Percentiles rank a stretch among this genome's conserved stretches.
phyloP scores from a whole-genome alignment of 2,329 filamentous ascomycete species.

The Colletotrichum sublineola region DNA sequence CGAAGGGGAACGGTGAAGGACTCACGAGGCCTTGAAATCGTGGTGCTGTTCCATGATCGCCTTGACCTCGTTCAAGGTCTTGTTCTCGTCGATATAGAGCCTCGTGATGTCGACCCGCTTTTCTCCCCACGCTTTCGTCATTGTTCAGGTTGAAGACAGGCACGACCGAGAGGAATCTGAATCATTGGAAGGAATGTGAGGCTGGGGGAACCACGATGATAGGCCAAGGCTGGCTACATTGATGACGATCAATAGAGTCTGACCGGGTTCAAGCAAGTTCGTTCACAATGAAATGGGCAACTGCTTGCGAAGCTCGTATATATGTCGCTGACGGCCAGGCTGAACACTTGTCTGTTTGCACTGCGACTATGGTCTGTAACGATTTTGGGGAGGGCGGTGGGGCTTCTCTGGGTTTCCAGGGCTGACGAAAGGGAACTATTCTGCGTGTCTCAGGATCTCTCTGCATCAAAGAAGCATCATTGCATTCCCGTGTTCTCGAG shows the following conservation, averaged over 20 bases:
- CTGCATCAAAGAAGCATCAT: constrained; percentile 11
- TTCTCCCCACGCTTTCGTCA: constrained; percentile 61
- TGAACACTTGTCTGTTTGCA: background rate
- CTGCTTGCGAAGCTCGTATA: constrained; percentile 6
- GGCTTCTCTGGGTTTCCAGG: background rate
- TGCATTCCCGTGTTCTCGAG: background rate
- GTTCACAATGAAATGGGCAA: background rate
- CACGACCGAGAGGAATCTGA: background rate
- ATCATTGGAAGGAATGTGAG: constrained; percentile 13
- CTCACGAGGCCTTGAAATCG: constrained; percentile 59
- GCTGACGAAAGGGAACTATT: constrained; percentile 6
- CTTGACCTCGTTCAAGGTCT: constrained; percentile 57
- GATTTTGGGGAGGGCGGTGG: background rate
- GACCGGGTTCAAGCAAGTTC: background rate
- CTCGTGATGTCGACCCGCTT: constrained; percentile 53
- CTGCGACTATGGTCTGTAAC: background rate
- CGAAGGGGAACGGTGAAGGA: constrained; percentile 27
- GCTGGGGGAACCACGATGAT: background rate
- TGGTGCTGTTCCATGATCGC: constrained; percentile 55
- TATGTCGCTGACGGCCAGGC: constrained; percentile 10
- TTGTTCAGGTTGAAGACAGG: constrained; percentile 46
- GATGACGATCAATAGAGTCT: background rate
- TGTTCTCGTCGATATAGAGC: constrained; percentile 57
- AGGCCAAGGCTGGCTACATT: constrained; percentile 10
- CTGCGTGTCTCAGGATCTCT: background rate